Conservation (phyloP, 2,329 filamentous ascomycete genomes). For the Colletotrichum euphorbiae region DNA sequence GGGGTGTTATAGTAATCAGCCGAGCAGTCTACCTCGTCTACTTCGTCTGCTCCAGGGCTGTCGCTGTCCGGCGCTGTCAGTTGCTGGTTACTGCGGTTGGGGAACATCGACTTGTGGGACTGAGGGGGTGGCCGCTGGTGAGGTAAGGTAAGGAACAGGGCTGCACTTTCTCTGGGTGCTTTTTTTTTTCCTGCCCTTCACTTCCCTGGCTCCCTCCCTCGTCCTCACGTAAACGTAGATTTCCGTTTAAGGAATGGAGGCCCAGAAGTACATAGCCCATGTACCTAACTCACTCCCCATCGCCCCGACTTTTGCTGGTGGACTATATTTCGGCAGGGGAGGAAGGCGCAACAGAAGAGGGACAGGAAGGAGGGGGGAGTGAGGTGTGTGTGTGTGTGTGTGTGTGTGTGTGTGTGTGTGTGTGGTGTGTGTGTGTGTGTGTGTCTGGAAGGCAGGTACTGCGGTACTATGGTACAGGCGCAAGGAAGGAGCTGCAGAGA, state of each 20-base stretch:
- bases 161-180: neutral
- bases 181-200: neutral
- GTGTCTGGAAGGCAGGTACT: constrained; percentile 11
- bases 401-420: no score
- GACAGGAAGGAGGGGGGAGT: constrained; percentile 5
- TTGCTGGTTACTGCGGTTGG: constrained; percentile 12
- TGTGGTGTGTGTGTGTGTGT: neutral
- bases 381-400: neutral
- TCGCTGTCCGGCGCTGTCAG: constrained; percentile 21
- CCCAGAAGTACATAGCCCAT: neutral
- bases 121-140: neutral
- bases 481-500: neutral
- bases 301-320: constrained; percentile 9
- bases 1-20: constrained; percentile 59
- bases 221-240: neutral
- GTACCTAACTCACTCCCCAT: constrained; percentile 1
- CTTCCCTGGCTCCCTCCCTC: neutral
- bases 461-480: constrained; percentile 3
- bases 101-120: constrained; percentile 22
- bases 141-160: constrained; percentile 5
- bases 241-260: neutral
- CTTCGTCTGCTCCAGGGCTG: constrained; percentile 7
- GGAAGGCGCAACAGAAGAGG: constrained; percentile 1
- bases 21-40: constrained; percentile 15
- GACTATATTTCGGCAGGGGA: constrained; percentile 1